Evolutionary conservation across 306 rosid genomes (phyloP), one percentile per base, ranked within the genome.

Genomic region (Pachyrhizus erosus): DNA sequence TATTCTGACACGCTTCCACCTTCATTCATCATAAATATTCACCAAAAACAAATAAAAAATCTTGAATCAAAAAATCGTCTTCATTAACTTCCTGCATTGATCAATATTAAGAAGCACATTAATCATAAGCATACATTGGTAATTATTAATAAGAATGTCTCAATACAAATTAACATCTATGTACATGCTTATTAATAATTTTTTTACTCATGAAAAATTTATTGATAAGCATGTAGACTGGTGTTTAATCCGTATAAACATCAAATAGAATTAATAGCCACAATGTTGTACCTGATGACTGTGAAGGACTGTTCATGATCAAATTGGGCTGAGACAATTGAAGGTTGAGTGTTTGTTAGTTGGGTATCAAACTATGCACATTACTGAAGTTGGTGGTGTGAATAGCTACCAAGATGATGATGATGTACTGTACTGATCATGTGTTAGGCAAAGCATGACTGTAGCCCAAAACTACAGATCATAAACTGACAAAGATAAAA

Each of bases 71-170:
- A 90, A 80, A 87, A 86, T 81, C 76, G 12, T 42, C 87, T 77
- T 86, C 85, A 27, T 81, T 90, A 87, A 89, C 89, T 43, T 87
- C 94, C 98, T 96, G 94, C 94, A 61, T 9, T 23, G 21, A 85
- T 83, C 52, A 89, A 89, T 64, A 89, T 12, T 26, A 71, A 26
- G 12, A 58, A 58, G n/a, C n/a, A n/a, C n/a, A n/a, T n/a, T n/a
- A n/a, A n/a, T n/a, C n/a, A n/a, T n/a, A n/a, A n/a, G n/a, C n/a
- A n/a, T n/a, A n/a, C n/a, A n/a, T n/a, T n/a, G n/a, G n/a, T n/a
- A n/a, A n/a, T n/a, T 8, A 48, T 48, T 55, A 21, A 9, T 24
- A 12, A 58, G 66, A 9, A 11, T 58, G 34, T 11, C 2, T 9
- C 26, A 58, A 58, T 12, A 24, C 0, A 3, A 58, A 58, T 58